Evolutionary conservation across 2,329 filamentous ascomycete genomes (phyloP).

Genomic region (Chrysosphaeria jannelii): DNA sequence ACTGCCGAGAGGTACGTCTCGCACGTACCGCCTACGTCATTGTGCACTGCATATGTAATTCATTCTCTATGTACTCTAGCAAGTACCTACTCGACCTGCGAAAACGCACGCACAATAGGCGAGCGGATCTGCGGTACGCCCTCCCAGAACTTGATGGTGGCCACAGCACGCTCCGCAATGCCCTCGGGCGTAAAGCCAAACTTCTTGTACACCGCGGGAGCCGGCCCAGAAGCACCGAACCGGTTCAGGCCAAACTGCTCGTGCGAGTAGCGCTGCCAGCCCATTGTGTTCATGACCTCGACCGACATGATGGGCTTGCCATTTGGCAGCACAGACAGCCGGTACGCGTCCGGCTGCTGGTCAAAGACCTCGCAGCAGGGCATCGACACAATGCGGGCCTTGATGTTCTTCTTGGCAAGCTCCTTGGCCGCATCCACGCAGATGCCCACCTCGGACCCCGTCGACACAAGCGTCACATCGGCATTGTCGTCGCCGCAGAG

Average conservation of each 20-base stretch:
- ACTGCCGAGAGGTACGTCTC: no score
- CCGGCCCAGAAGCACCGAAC: slow-evolving; percentile 89
- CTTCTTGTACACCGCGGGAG: slow-evolving; percentile 97
- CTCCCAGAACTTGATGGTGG: slow-evolving; percentile 96
- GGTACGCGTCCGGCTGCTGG: slow-evolving; percentile 78
- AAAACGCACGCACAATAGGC: slow-evolving; percentile 88
- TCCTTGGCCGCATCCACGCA: slow-evolving; percentile 78
- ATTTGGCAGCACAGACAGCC: slow-evolving; percentile 71
- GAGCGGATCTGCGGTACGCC: slow-evolving; percentile 68
- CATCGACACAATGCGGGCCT: slow-evolving; percentile 76
- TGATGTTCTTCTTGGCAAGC: slow-evolving; percentile 68
- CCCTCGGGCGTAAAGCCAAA: slow-evolving; percentile 98
- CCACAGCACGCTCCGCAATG: slow-evolving; percentile 74
- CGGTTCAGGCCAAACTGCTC: slow-evolving; percentile 99
- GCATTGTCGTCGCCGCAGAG: slow-evolving; percentile 60
- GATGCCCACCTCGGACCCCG: slow-evolving; percentile 86
- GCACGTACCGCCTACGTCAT: no score
- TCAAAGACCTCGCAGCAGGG: slow-evolving; percentile 97
- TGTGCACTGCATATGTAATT: no score
- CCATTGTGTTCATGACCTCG: slow-evolving; percentile 90
- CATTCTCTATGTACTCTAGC: background rate
- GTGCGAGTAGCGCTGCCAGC: slow-evolving; percentile 97
- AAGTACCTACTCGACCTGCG: slow-evolving; percentile 57
- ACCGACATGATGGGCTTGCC: slow-evolving; percentile 80
- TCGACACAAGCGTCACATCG: slow-evolving; percentile 68